Evolutionary conservation across 768 basidiomycete species (phyloP), one percentile per base, ranked within the genome.

Genomic region (Tephrocybe sp.): DNA sequence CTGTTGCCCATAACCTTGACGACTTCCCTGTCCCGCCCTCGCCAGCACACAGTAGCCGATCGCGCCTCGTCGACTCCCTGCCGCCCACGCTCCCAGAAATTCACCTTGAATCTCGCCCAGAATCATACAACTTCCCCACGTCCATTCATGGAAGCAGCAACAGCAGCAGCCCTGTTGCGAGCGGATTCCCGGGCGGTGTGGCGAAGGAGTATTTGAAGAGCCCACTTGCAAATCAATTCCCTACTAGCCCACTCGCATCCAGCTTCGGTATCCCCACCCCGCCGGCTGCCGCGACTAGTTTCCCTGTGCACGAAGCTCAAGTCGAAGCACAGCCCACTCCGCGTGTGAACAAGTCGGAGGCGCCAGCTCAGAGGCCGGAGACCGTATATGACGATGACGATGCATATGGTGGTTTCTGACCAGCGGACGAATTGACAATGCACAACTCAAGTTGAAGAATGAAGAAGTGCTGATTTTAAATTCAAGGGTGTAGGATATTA

Each of bases 81-180:
- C 81, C 83, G 34, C 81, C 81, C 8, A 73, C 62, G 32, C 70
- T 83, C 8, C 83, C 81, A 17, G 82, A 82, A 61, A 76, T 82
- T 60, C 46, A 67, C 39, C 52, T 79, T 30, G 69, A 74, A 44
- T 62, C 73, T 16, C 75, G 76, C 40, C 67, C 45, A 8, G 30
- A 55, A 5, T 60, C 58, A 1, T 54, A 54, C 38, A 51, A 54
- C 39, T 45, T 57, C 52, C 49, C 52, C 10, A 53, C 44, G 11
- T 34, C 55, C 17, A 45, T 43, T 26, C 48, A 42, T 36, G 50
- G 49, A 32, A 60, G 53, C 49, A 36, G 48, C 35, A 10, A n/a
- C n/a, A n/a, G n/a, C n/a, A n/a, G n/a, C n/a, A n/a, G n/a, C n/a
- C n/a, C n/a, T n/a, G n/a, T 53, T 17, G 52, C 49, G 17, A 60